These are phyloP conservation scores for Camellia oleifera DNA, from an alignment of 179 eudicot species.

Conservation along the genomic window DNA sequence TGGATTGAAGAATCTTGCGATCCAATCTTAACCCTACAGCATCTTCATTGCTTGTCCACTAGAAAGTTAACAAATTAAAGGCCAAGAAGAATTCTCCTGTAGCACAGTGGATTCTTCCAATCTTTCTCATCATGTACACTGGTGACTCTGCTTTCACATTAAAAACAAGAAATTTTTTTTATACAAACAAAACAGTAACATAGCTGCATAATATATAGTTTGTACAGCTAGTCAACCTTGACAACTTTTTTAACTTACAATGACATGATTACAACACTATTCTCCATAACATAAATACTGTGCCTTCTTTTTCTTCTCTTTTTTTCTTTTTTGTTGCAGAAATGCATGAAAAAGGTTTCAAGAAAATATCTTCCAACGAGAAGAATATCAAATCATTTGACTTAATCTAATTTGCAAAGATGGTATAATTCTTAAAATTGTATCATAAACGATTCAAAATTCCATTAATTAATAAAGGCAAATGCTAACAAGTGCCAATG, in stretches of 20 bases:
- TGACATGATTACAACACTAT: not conserved
- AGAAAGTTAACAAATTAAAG: slow-evolving; percentile 6
- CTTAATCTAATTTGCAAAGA: not conserved
- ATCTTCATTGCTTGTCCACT: not conserved
- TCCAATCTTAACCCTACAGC: not conserved
- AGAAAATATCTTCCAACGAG: not conserved
- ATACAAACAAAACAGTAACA: not conserved
- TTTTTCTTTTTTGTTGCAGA: not conserved
- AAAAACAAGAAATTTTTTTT: not conserved
- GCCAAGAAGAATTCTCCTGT: slow-evolving; percentile 10
- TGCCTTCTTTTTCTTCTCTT: too few species aligned
- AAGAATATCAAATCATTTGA: not conserved
- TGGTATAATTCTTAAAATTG: not conserved
- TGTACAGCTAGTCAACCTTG: not conserved
- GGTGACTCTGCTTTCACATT: slow-evolving; percentile 12
- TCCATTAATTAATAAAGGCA: not conserved
- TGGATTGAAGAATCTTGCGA: not conserved
- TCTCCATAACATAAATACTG: not conserved
- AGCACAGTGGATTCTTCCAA: slow-evolving; percentile 9
- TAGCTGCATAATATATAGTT: not conserved
- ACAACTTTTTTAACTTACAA: not conserved
- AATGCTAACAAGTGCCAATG: not conserved
- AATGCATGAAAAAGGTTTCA: not conserved
- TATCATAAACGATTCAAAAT: not conserved
- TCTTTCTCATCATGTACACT: slow-evolving; percentile 6